phyloP scores from a whole-genome alignment of 306 rosid species.

The Dryas alaskensis region DNA sequence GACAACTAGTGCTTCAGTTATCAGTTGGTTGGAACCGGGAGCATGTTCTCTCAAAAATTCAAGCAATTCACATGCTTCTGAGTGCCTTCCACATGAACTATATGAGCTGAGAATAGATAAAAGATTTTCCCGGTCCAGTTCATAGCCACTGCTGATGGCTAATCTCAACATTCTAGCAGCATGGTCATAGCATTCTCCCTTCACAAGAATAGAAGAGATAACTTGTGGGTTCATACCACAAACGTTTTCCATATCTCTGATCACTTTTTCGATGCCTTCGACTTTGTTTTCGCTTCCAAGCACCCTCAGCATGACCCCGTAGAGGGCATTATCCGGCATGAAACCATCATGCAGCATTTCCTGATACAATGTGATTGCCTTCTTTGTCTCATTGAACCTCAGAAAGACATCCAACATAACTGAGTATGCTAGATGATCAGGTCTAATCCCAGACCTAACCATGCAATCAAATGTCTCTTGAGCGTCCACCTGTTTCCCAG shows the following conservation, averaged over 20 bases:
- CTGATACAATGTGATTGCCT: constrained; percentile 59
- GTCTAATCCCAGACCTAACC: constrained; percentile 75
- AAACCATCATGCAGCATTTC: constrained; percentile 68
- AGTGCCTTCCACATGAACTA: constrained; percentile 73
- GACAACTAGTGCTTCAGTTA: constrained; percentile 72
- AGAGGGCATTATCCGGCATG: constrained; percentile 60
- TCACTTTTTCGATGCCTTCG: constrained; percentile 55
- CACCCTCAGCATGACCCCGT: constrained; percentile 59
- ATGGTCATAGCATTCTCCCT: constrained; percentile 71
- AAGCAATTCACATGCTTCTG: constrained; percentile 82
- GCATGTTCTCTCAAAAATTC: constrained; percentile 69
- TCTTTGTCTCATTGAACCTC: constrained; percentile 70
- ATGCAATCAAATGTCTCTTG: constrained; percentile 74
- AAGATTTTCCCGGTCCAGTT: constrained; percentile 64
- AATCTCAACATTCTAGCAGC: constrained; percentile 72
- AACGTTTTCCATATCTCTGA: constrained; percentile 67
- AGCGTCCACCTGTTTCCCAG: constrained; percentile 66
- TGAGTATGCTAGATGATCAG: constrained; percentile 76
- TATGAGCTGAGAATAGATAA: constrained; percentile 71
- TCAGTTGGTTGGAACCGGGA: constrained; percentile 53
- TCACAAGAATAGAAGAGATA: constrained; percentile 75
- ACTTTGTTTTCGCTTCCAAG: constrained; percentile 61
- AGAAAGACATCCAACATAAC: constrained; percentile 79
- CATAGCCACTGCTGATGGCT: constrained; percentile 67
- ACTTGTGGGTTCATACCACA: constrained; percentile 68